Evolutionary conservation across 2,329 filamentous ascomycete genomes (phyloP).

Genomic region (Ceratocystis destructans): DNA sequence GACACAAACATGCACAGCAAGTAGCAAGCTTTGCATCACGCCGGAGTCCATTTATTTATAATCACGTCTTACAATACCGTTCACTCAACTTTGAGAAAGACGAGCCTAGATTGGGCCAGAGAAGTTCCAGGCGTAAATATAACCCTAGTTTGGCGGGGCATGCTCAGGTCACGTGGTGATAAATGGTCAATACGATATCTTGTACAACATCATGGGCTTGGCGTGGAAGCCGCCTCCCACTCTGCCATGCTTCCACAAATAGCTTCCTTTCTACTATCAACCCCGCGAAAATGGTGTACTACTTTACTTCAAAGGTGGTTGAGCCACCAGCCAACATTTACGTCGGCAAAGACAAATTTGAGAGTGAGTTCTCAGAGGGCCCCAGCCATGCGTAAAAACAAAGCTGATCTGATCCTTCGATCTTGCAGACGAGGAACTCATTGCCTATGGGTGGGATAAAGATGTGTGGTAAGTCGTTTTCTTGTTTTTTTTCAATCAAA

Average conservation of each 20-base stretch:
- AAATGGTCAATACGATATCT: not conserved
- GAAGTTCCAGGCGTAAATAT: not conserved
- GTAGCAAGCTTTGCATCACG: too few relatives aligned
- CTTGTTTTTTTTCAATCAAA: too few relatives aligned
- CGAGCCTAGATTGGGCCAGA: not conserved
- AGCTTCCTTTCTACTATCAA: not conserved
- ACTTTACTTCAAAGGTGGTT: constrained; percentile 79
- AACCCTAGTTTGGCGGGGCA: not conserved
- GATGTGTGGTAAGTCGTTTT: constrained; percentile 64
- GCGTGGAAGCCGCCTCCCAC: not conserved
- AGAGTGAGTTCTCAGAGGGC: constrained; percentile 51
- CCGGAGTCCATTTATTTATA: too few relatives aligned
- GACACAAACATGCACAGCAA: too few relatives aligned
- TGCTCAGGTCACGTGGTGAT: not conserved
- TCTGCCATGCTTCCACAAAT: not conserved
- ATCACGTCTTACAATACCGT: too few relatives aligned
- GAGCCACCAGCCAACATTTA: constrained; percentile 78
- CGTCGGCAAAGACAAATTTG: constrained; percentile 96
- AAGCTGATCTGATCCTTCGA: not conserved
- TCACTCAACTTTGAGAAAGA: too few relatives aligned
- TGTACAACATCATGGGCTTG: not conserved
- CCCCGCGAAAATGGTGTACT: constrained; percentile 63
- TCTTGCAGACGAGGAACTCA: constrained; percentile 76
- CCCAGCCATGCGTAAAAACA: not conserved
- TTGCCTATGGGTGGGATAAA: constrained; percentile 85